Conservation (phyloP, 306 rosid genomes). For the Clitoria ternatea region DNA sequence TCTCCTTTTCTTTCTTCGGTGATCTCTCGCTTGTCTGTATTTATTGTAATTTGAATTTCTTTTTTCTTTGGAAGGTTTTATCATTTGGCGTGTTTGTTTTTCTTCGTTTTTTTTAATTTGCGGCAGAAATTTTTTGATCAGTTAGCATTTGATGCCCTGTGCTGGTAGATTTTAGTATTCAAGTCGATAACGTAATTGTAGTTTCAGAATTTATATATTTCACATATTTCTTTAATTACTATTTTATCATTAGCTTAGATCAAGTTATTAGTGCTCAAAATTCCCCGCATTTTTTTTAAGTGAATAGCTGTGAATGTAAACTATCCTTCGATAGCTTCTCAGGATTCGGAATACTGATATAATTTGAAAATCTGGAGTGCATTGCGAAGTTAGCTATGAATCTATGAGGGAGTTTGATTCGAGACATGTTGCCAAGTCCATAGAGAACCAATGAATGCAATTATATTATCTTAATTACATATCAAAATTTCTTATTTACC, state of each 20-base stretch:
- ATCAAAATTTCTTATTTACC: too few species aligned
- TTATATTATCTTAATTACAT: too few species aligned
- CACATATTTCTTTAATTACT: not conserved
- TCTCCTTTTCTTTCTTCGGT: not conserved
- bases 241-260: not conserved
- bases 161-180: conserved; percentile 30
- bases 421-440: conserved; percentile 15
- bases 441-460: too few species aligned
- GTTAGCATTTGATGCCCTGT: not conserved
- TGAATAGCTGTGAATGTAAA: not conserved
- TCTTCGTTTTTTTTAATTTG: conserved; percentile 10
- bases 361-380: conserved; percentile 13
- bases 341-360: not conserved
- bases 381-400: not conserved
- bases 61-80: not conserved
- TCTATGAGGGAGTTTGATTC: conserved; percentile 8
- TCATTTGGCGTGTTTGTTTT: not conserved
- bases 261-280: not conserved
- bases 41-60: conserved; percentile 17
- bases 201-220: not conserved
- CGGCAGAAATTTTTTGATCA: not conserved
- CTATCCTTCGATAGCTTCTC: not conserved
- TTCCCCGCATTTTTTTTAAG: not conserved
- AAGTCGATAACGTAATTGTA: conserved; percentile 1
- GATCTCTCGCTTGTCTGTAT: conserved; percentile 1